Evolutionary conservation across 257 asterid genomes (phyloP), one percentile per base, ranked within the genome.

Genomic region (Solanum arcanum): DNA sequence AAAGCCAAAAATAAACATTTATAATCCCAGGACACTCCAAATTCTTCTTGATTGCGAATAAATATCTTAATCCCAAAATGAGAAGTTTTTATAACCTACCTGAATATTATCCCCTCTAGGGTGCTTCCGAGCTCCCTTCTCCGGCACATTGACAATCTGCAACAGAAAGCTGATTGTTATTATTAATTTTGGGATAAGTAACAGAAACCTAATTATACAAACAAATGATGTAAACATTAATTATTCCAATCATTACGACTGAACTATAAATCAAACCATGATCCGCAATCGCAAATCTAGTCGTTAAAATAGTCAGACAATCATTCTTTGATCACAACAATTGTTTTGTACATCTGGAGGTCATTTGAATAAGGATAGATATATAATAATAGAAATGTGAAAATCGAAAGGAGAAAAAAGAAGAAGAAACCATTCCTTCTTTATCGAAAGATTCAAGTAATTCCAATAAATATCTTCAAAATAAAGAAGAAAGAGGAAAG

Each of bases 41-140:
- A 81, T 31, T 49, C 62, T 52, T 6, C 85, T 49, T 21, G 21
- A 81, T 33, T 49, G 66, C 4, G 18, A 49, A 18, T 52, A 49
- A 11, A 10, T 6, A 81, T 31, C 69, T 49, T 81, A 81, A 29
- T 49, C 85, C 68, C 69, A 86, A n/a, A 46, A 82, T 47, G 66
- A 80, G 70, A 49, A 73, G 35, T 21, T 60, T 86, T 33, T 72
- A 31, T 46, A 72, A 82, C 66, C 69, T 87, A 97, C 99, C 99
- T 96, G 99, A 90, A 97, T 96, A 91, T 97, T 95, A 90, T 97
- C 99, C 66, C 99, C 99, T 91, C 99, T 94, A 86, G 99, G 99
- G 90, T 97, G 99, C 93, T 97, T 97, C 88, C 99, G 92, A 85
- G 99, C 99, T 6, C 99, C 99, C 89, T 97, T 97, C 92, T 97